Percentiles rank a stretch among this genome's conserved stretches.
phyloP scores from a whole-genome alignment of 495 filamentous ascomycete species.

The Tuber calosporum region DNA sequence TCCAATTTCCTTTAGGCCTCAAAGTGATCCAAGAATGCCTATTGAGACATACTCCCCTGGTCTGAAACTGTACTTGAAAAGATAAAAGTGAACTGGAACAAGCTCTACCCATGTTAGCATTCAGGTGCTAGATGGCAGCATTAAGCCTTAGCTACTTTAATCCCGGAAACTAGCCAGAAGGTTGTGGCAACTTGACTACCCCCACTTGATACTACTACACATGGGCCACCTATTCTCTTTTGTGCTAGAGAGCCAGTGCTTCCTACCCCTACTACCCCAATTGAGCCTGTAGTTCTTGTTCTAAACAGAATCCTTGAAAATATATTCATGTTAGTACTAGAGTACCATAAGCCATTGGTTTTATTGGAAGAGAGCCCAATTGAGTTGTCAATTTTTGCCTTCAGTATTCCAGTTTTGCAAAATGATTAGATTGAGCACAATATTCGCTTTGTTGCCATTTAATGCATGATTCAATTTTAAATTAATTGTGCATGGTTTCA shows the following conservation, averaged over 20 bases:
- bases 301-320: not conserved
- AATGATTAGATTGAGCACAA: not conserved
- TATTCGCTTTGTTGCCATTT: not conserved
- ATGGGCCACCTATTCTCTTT: too few species aligned
- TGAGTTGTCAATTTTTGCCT: not conserved
- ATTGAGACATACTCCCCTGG: not conserved
- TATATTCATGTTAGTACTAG: too few species aligned
- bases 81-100: not conserved
- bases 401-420: not conserved
- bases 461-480: not conserved
- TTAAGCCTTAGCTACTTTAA: not conserved
- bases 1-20: not conserved
- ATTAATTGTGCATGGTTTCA: not conserved
- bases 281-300: not conserved
- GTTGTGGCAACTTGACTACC: not conserved
- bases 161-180: not conserved
- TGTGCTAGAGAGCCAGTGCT: too few species aligned
- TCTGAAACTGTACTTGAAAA: not conserved
- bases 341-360: not conserved
- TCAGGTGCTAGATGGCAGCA: not conserved
- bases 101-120: not conserved
- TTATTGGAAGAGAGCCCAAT: not conserved
- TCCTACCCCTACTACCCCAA: not conserved
- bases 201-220: too few species aligned
- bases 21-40: not conserved